A percentile compares a stretch with the other conserved stretches of the same genome.
Evolutionary conservation across 495 filamentous ascomycete genomes (phyloP).

Genomic region (Chaetomium cochliodes): DNA sequence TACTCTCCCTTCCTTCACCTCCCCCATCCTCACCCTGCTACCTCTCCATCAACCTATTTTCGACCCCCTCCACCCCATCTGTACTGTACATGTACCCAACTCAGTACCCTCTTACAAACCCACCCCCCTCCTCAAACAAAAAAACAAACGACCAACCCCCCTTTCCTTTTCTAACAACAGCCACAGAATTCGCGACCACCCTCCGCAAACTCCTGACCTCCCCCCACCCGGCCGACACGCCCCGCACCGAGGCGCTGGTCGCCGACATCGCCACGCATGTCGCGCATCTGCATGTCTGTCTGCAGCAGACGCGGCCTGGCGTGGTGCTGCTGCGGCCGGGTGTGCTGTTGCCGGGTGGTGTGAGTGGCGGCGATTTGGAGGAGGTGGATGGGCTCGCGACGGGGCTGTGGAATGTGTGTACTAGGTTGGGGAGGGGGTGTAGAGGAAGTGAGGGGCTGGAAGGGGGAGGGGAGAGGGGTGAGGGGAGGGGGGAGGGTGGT

Average conservation of each 20-base stretch:
- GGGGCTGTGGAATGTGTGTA: conserved; percentile 67
- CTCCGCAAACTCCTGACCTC: conserved; percentile 29
- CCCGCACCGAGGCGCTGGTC: conserved; percentile 30
- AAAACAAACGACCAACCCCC: neutral
- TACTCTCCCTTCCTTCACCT: no score
- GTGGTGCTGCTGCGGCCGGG: no score
- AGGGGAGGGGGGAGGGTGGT: neutral
- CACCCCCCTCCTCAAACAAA: neutral
- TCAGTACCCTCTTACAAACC: no score
- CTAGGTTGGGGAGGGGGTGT: conserved; percentile 45
- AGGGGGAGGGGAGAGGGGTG: neutral
- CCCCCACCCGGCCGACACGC: conserved; percentile 21
- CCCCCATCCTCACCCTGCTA: no score
- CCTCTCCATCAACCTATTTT: no score
- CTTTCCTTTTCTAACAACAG: neutral
- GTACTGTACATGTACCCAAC: no score
- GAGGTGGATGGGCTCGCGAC: conserved; percentile 56
- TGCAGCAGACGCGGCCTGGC: conserved; percentile 19
- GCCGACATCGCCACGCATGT: conserved; percentile 43
- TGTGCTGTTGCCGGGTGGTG: no score
- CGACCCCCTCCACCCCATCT: no score
- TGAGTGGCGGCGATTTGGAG: conserved; percentile 37
- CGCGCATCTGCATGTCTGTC: conserved; percentile 24
- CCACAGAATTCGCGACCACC: conserved; percentile 26
- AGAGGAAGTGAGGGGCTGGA: conserved; percentile 5